These are phyloP conservation scores for Solanum bulbocastanum DNA, from an alignment of 257 asterid genomes.

Conservation along the genomic window DNA sequence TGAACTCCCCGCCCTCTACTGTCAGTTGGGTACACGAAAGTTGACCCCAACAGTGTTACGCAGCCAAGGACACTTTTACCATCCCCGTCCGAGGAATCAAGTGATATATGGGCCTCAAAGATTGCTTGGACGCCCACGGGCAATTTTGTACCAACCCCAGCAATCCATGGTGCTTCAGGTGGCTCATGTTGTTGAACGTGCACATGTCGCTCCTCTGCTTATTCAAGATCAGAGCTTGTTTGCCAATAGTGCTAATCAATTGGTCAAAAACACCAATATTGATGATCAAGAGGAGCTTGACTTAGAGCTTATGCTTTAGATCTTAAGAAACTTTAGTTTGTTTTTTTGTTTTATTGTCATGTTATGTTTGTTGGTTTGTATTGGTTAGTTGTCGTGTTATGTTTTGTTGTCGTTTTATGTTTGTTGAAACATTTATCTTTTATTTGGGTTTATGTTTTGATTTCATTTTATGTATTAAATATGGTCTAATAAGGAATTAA, in stretches of 20 bases:
- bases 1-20: background rate
- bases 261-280: background rate
- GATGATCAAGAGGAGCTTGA: background rate
- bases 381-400: background rate
- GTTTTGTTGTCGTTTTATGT: no score
- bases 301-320: background rate
- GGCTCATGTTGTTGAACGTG: no score
- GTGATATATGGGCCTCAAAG: background rate
- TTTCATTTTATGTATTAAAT: no score
- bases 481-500: no score
- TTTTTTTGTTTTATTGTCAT: background rate
- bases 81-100: background rate
- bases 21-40: background rate
- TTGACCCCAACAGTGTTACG: background rate
- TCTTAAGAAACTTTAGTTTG: background rate
- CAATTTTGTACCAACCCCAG: background rate
- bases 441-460: no score
- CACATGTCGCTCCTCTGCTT: no score
- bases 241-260: background rate
- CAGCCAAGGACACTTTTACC: background rate
- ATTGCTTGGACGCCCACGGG: background rate
- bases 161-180: no score
- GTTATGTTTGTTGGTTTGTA: background rate
- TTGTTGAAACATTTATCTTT: no score
- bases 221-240: no score